Base-by-base conservation (phyloP, 2,329 filamentous ascomycete species). In the Zasmidium angulare region DNA sequence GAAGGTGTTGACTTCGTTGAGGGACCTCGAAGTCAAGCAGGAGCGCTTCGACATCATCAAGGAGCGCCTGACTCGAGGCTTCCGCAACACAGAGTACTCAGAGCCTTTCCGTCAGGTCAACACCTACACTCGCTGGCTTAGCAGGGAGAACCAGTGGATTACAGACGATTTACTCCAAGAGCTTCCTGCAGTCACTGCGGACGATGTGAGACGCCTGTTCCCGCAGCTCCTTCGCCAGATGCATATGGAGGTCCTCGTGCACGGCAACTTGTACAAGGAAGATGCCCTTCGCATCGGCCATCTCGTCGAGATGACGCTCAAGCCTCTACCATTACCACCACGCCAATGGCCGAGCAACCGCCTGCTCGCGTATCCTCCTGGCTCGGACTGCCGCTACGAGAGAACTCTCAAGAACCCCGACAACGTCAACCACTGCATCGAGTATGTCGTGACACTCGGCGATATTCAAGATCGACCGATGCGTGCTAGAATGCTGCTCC, bases 191-290 rank as follows among this genome's bases (percentile, higher is more conserved):
- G 83, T 97, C 56, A 90, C 89, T 0, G 84, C 85, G 1, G 86
- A 90, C 22, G 88, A 91, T 60, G 85, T 97, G 43, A 84, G 87
- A 51, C 78, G 82, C 6, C 96, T 96, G 77, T 89, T 89, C 72
- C 89, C 89, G 47, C 88, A 95, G 68, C 79, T 96, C 50, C 81
- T 98, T 46, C 83, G 86, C 12, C 92, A 98, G 72, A 82, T 93
- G 66, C 89, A 96, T 69, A 88, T 97, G 63, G 95, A 99, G 74
- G 83, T 92, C 2, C 84, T 96, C 58, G 89, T 88, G 0, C 93
- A 97, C 69, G 95, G 95, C 54, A 99, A 99, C 74, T 74, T 99
- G 56, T 92, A 96, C 80, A 96, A 93, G 77, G 91, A 96, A 73
- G 95, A 99, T 71, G 92, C 91, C 0, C 80, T 97, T 56, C 89